Percentiles rank a stretch among this genome's conserved stretches.
Evolutionary conservation across 1,284 basidiomycete genomes (phyloP).

Genomic region (Cerioporus squamosus): DNA sequence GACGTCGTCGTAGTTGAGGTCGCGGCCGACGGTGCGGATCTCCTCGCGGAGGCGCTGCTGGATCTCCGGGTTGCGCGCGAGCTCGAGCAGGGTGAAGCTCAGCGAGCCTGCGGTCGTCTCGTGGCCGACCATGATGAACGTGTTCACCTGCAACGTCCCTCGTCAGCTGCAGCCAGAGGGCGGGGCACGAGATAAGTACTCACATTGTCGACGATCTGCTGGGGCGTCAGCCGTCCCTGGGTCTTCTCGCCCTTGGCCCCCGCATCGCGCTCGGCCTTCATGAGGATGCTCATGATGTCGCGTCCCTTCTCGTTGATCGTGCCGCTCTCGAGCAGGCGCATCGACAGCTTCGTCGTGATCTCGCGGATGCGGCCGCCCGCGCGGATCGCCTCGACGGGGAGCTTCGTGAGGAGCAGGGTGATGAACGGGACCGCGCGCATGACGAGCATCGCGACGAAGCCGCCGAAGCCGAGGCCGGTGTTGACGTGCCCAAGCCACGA

Average conservation of each 20-base stretch:
- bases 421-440: slow-evolving; percentile 28
- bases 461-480: slow-evolving; percentile 26
- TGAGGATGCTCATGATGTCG: slow-evolving; percentile 30
- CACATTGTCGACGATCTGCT: slow-evolving; percentile 34
- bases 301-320: slow-evolving; percentile 24
- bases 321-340: slow-evolving; percentile 26
- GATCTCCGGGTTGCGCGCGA: slow-evolving; percentile 48
- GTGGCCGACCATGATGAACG: slow-evolving; percentile 38
- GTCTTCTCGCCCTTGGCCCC: slow-evolving; percentile 10
- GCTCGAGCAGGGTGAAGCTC: slow-evolving; percentile 43
- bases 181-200: neutral
- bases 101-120: slow-evolving; percentile 38
- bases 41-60: slow-evolving; percentile 60
- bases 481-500: slow-evolving; percentile 30
- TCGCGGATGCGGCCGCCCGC: slow-evolving; percentile 29
- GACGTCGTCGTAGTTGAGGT: slow-evolving; percentile 49
- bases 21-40: slow-evolving; percentile 33
- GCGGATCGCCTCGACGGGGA: slow-evolving; percentile 27
- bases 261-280: slow-evolving; percentile 19
- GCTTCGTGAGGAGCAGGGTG: slow-evolving; percentile 24
- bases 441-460: slow-evolving; percentile 32
- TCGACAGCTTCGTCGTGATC: slow-evolving; percentile 28
- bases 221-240: slow-evolving; percentile 16
- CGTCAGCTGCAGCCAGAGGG: neutral
- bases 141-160: slow-evolving; percentile 21